phyloP scores from a whole-genome alignment of 192 early-diverging fungal genomes.

The Coemansia umbellata region DNA sequence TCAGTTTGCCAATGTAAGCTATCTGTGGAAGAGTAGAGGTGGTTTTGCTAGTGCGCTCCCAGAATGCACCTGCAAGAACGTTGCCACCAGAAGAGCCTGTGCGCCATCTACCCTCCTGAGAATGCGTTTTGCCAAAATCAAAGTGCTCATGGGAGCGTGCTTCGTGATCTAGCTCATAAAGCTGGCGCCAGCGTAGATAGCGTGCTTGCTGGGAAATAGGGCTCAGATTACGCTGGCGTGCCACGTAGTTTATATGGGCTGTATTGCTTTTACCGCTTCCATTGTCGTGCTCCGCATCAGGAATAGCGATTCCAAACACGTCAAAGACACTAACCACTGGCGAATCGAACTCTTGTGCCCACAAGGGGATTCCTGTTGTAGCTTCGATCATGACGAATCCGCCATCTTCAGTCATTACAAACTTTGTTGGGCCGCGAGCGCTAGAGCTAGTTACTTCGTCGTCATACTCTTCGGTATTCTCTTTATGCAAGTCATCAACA shows the following conservation, averaged over 20 bases:
- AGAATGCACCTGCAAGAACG: conserved; percentile 35
- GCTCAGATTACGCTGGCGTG: conserved; percentile 29
- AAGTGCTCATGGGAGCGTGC: conserved; percentile 7
- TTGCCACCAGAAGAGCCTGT: conserved; percentile 42
- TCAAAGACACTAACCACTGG: conserved; percentile 58
- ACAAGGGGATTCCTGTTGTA: conserved; percentile 44
- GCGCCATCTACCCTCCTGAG: conserved; percentile 30
- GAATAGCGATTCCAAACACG: conserved; percentile 47
- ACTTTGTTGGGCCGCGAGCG: conserved; percentile 26
- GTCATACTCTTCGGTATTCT: conserved; percentile 5
- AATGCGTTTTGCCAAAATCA: conserved; percentile 1
- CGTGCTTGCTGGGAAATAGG: conserved; percentile 26
- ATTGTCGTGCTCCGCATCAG: conserved; percentile 5
- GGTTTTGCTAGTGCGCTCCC: conserved; percentile 30
- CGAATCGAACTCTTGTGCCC: conserved; percentile 52
- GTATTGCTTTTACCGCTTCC: background rate
- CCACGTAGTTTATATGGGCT: conserved; percentile 21
- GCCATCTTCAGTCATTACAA: conserved; percentile 43
- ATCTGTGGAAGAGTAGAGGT: conserved; percentile 17
- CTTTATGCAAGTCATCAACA: conserved; percentile 13
- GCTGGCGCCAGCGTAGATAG: conserved; percentile 22
- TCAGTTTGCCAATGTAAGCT: conserved; percentile 62
- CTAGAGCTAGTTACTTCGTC: conserved; percentile 6
- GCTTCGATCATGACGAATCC: conserved; percentile 45
- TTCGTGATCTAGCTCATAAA: conserved; percentile 22